Evolutionary conservation across 148 eudicot genomes (phyloP), one percentile per base, ranked within the genome.

Genomic region (Chenopodium album): DNA sequence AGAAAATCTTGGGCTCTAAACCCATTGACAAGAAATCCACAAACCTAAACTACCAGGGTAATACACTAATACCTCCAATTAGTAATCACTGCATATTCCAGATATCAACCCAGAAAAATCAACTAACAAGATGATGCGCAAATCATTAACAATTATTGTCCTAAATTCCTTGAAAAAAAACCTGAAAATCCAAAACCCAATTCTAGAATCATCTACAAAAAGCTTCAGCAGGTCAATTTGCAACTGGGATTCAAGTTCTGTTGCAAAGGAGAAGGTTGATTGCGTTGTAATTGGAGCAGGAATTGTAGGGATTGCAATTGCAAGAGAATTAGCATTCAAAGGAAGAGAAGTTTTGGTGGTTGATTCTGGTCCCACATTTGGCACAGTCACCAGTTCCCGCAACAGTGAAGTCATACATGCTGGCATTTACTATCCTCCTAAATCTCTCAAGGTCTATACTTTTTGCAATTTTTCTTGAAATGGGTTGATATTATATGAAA

Each of bases 351-450:
- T 93, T 56, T 70, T 93, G 79, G 94, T 93, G 1, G 26, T 95
- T 19, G 98, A 95, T 71, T 92, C 98, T 41, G 90, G 87, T 34
- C 70, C 91, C 1, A 92, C 92, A 76, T 95, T 95, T 75, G 99
- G 99, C 8, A 90, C 97, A 3, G 94, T 79, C 7, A 91, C 92
- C 9, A 95, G 99, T 71, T 93, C 99, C 62, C 92, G 99, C 72
- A 95, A 95, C 78, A 95, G 99, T 73, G 92, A 95, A 79, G 99
- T 95, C 47, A 91, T 95, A 73, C 99, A 95, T 85, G 98, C 92
- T 48, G 99, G 98, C 62, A 92, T 95, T 67, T 95, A 95, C 74
- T 90, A 95, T 84, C 98, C 99, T 79, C 85, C 79, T 23, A 77
- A 86, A 73, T 95, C 97, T 37, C 88, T 93, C 85, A 95, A 93